phyloP scores from a whole-genome alignment of 345 rosid species.

The Melastoma malabathricum region DNA sequence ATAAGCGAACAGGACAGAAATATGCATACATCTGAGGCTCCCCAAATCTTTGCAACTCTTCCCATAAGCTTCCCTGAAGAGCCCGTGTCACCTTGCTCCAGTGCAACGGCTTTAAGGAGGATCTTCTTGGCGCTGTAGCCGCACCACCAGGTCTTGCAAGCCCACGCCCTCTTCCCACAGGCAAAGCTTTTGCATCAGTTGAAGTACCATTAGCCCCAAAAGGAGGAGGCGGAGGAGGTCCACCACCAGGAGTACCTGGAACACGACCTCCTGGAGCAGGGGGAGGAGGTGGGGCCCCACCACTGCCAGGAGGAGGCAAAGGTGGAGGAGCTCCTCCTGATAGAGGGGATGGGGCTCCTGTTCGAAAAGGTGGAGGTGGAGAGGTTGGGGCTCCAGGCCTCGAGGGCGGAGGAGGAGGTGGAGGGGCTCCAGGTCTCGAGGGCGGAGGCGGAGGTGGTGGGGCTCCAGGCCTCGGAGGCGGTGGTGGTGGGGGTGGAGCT shows the following conservation, averaged over 20 bases:
- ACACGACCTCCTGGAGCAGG: conserved; percentile 51
- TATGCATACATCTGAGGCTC: conserved; percentile 60
- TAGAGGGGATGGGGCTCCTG: conserved; percentile 21
- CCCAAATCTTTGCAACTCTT: conserved; percentile 83
- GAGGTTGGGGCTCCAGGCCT: conserved; percentile 17
- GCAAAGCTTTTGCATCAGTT: conserved; percentile 20
- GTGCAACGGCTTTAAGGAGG: conserved; percentile 88
- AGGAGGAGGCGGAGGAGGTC: conserved; percentile 72
- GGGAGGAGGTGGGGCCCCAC: conserved; percentile 45
- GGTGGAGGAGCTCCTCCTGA: conserved; percentile 19
- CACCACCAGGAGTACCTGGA: conserved; percentile 50
- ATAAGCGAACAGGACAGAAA: conserved; percentile 7
- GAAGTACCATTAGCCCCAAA: conserved; percentile 40
- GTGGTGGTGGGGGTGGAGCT: conserved; percentile 28
- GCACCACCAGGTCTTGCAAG: conserved; percentile 25
- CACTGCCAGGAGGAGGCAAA: conserved; percentile 34
- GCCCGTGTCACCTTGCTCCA: conserved; percentile 99
- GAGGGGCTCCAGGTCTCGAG: conserved; percentile 13
- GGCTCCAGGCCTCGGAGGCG: conserved; percentile 18
- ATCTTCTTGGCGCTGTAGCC: conserved; percentile 45
- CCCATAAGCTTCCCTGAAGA: conserved; percentile 98
- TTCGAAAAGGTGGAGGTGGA: conserved; percentile 20
- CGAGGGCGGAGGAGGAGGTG: conserved; percentile 23
- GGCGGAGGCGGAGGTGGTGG: conserved; percentile 13
- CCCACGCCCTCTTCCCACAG: conserved; percentile 70